phyloP scores from a whole-genome alignment of 371 early-diverging fungal genomes.

The Apophysomyces elegans region DNA sequence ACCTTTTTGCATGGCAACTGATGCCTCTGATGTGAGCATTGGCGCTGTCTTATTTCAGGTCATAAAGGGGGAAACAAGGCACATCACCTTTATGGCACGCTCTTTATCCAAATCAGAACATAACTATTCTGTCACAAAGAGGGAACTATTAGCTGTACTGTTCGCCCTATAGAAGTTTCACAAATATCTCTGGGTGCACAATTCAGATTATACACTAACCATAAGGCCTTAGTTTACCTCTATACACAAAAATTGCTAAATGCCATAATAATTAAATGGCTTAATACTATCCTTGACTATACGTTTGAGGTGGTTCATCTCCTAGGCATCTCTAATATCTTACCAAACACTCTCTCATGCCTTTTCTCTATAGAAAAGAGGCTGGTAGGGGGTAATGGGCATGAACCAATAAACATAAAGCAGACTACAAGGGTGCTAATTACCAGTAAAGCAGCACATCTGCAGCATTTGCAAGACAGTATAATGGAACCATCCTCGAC shows the following conservation, averaged over 20 bases:
- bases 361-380: constrained; percentile 18
- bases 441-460: neutral
- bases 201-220: constrained; percentile 29
- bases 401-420: neutral
- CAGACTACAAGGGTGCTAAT: neutral
- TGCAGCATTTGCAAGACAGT: neutral
- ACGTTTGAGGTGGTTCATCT: constrained; percentile 28
- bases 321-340: constrained; percentile 24
- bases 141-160: constrained; percentile 21
- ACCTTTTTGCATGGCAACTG: constrained; percentile 40
- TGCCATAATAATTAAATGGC: constrained; percentile 28
- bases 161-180: constrained; percentile 35
- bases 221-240: constrained; percentile 22
- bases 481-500: neutral
- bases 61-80: constrained; percentile 7
- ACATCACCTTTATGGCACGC: constrained; percentile 27
- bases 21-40: constrained; percentile 45
- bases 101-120: constrained; percentile 16
- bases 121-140: constrained; percentile 16
- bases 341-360: constrained; percentile 27
- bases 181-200: constrained; percentile 28
- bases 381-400: constrained; percentile 24
- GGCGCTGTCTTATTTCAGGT: constrained; percentile 39
- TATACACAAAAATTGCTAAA: constrained; percentile 24
- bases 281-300: constrained; percentile 28